Evolutionary conservation across 768 basidiomycete species (phyloP).

Genomic region (Mycena galericulata): DNA sequence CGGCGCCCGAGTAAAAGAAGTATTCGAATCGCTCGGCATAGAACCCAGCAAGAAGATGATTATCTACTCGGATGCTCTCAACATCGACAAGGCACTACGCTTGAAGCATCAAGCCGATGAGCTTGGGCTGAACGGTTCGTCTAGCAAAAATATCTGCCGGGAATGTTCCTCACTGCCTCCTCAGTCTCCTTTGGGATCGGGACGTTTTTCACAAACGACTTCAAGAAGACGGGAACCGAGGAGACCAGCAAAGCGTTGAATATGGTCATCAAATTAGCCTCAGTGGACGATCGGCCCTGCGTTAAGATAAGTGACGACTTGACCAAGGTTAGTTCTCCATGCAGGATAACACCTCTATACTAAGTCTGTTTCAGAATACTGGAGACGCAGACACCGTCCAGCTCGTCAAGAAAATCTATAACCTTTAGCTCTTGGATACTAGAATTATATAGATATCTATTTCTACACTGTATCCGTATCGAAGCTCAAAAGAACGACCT

Average conservation of each 20-base stretch:
- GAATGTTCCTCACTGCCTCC: conserved; percentile 1
- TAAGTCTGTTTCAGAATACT: conserved; percentile 63
- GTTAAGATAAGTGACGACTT: conserved; percentile 96
- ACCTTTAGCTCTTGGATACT: conserved; percentile 39
- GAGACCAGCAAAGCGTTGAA: conserved; percentile 87
- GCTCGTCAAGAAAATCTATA: conserved; percentile 67
- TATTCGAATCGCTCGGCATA: conserved; percentile 79
- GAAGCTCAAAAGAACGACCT: conserved; percentile 46
- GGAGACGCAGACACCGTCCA: conserved; percentile 71
- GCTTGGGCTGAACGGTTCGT: conserved; percentile 75
- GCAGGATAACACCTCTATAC: not conserved
- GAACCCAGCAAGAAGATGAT: conserved; percentile 74
- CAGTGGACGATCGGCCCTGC: conserved; percentile 79
- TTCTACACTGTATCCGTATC: not conserved
- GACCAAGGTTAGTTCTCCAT: conserved; percentile 65
- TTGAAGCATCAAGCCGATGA: conserved; percentile 80
- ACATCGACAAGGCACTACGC: conserved; percentile 74
- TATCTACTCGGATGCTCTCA: conserved; percentile 88
- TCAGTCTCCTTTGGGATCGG: conserved; percentile 94
- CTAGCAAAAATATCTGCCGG: not conserved
- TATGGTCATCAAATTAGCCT: conserved; percentile 93
- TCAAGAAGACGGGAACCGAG: conserved; percentile 58
- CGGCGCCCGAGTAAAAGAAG: conserved; percentile 75
- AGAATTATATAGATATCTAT: not conserved
- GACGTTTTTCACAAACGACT: conserved; percentile 93